Percentiles rank a stretch among this genome's conserved stretches.
Evolutionary conservation across 2,329 filamentous ascomycete species (phyloP).

Genomic region (Botrytis fabae): DNA sequence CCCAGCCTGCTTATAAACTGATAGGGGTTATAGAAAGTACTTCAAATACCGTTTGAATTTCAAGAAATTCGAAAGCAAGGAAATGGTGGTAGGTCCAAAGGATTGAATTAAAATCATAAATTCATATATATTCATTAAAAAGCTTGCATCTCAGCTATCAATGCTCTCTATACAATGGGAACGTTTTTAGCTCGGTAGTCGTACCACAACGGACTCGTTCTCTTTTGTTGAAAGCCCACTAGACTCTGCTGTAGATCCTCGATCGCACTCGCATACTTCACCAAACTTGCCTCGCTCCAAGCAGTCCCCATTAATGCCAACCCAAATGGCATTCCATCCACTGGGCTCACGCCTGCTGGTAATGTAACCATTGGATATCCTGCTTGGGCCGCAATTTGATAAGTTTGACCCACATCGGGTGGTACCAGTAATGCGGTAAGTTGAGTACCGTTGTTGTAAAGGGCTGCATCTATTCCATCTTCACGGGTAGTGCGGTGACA

Average conservation of each 20-base stretch:
- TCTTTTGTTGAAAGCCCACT: conserved; percentile 46
- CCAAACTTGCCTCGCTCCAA: conserved; percentile 56
- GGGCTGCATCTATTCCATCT: conserved; percentile 68
- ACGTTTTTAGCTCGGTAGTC: conserved; percentile 52
- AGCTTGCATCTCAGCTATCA: neutral
- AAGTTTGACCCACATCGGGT: conserved; percentile 65
- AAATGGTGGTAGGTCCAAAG: neutral
- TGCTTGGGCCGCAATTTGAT: conserved; percentile 71
- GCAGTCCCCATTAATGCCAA: conserved; percentile 61
- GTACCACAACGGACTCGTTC: conserved; percentile 53
- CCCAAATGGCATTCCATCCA: conserved; percentile 61
- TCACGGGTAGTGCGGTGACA: conserved; percentile 58
- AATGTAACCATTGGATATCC: conserved; percentile 73
- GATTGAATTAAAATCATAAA: neutral
- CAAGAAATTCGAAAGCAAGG: neutral
- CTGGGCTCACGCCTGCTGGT: conserved; percentile 57
- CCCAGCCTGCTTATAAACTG: neutral
- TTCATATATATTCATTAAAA: neutral
- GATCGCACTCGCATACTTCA: conserved; percentile 64
- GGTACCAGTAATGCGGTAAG: conserved; percentile 68
- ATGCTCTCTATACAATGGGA: conserved; percentile 34
- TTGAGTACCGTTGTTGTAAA: conserved; percentile 47
- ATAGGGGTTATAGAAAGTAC: neutral
- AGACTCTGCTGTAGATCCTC: conserved; percentile 52
- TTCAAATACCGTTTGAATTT: neutral